Conservation (phyloP, 768 basidiomycete genomes). For the Lactarius evosmus region DNA sequence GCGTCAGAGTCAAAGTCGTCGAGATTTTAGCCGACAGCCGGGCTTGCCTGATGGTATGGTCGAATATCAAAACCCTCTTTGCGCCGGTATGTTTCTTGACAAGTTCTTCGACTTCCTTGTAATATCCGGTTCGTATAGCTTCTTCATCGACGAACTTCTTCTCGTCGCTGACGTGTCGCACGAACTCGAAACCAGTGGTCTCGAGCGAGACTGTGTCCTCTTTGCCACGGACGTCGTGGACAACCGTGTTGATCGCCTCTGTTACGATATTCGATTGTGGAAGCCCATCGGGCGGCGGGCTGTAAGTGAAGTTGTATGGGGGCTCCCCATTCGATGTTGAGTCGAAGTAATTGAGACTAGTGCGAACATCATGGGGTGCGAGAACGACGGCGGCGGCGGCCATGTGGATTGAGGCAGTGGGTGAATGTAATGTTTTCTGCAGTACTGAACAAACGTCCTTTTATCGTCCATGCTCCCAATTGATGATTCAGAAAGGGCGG, state of each 20-base stretch:
- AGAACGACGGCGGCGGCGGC: constrained; percentile 29
- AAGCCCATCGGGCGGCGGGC: constrained; percentile 32
- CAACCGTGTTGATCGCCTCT: constrained; percentile 31
- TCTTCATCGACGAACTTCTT: constrained; percentile 42
- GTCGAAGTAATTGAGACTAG: constrained; percentile 39
- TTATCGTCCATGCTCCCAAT: background rate
- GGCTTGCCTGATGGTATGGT: constrained; percentile 44
- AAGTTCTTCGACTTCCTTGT: constrained; percentile 42
- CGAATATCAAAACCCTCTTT: constrained; percentile 43
- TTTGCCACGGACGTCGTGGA: constrained; percentile 36
- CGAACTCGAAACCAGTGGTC: constrained; percentile 45
- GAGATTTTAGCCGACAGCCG: background rate
- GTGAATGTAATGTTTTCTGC: background rate
- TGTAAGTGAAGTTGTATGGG: constrained; percentile 38
- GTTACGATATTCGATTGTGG: constrained; percentile 35
- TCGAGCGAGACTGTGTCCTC: constrained; percentile 37
- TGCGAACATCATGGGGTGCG: constrained; percentile 38
- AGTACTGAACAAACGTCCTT: background rate
- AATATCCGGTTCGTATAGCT: constrained; percentile 39
- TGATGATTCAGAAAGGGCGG: constrained; percentile 3
- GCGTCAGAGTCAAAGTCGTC: background rate
- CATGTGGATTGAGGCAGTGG: constrained; percentile 8
- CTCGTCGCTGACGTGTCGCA: constrained; percentile 36
- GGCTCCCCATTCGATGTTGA: constrained; percentile 32
- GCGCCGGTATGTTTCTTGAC: constrained; percentile 41